These are phyloP conservation scores for Phlebiopsis flavidoalba DNA, from an alignment of 768 basidiomycete species.

Conservation along the genomic window DNA sequence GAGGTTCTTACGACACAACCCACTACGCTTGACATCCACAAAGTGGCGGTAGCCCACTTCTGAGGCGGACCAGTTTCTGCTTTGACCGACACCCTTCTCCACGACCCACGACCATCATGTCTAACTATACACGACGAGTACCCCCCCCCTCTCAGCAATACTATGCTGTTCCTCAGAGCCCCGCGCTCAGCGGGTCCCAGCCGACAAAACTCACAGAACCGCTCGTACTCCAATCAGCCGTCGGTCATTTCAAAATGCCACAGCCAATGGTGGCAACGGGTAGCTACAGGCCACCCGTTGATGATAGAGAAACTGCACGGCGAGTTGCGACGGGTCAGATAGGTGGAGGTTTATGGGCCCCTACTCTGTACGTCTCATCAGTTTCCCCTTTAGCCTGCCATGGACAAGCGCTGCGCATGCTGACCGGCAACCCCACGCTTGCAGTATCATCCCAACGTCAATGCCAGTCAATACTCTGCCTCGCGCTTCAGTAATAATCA, in stretches of 20 bases:
- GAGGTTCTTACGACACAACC: not conserved
- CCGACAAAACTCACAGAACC: constrained; percentile 20
- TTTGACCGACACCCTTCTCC: not conserved
- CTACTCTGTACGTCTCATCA: constrained; percentile 55
- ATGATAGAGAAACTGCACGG: constrained; percentile 52
- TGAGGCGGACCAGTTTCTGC: constrained; percentile 6
- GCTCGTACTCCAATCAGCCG: constrained; percentile 13
- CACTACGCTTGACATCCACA: not conserved
- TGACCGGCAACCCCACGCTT: not conserved
- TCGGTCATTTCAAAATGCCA: constrained; percentile 10
- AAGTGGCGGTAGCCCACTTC: not conserved
- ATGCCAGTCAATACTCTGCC: constrained; percentile 39
- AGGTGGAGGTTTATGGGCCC: constrained; percentile 81
- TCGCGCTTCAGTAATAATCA: constrained; percentile 52
- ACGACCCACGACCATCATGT: constrained; percentile 21
- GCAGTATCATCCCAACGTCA: constrained; percentile 54
- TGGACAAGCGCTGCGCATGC: not conserved
- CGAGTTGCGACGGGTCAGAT: constrained; percentile 79
- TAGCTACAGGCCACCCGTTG: constrained; percentile 13
- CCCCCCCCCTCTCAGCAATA: constrained; percentile 50
- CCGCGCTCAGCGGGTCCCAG: constrained; percentile 36
- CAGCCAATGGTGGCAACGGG: not conserved
- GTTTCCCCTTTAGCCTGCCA: not conserved
- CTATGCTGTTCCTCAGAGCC: constrained; percentile 63
- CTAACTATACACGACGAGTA: constrained; percentile 32